These are phyloP conservation scores for Vigna reflexopilosa DNA, from an alignment of 306 rosid species.

Conservation along the genomic window DNA sequence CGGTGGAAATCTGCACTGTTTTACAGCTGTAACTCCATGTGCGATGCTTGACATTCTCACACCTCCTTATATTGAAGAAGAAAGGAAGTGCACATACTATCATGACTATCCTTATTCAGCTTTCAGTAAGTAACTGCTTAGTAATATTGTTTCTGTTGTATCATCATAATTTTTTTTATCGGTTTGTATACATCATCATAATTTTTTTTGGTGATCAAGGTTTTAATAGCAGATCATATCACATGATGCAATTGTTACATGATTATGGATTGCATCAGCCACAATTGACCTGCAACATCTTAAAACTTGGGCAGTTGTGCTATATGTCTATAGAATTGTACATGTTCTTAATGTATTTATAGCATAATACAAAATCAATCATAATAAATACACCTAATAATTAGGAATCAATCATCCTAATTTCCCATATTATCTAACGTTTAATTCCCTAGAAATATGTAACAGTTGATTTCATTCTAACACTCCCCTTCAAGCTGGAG, in stretches of 20 bases:
- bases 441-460: no score
- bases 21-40: conserved; percentile 88
- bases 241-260: not conserved
- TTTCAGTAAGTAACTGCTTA: conserved; percentile 63
- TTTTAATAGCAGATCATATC: not conserved
- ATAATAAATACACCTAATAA: no score
- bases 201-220: not conserved
- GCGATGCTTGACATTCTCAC: conserved; percentile 88
- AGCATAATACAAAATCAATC: no score
- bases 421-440: no score
- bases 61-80: conserved; percentile 80
- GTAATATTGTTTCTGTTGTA: not conserved
- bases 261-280: not conserved
- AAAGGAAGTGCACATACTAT: conserved; percentile 86
- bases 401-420: no score
- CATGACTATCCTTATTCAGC: conserved; percentile 78
- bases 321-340: not conserved
- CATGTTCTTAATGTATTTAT: no score
- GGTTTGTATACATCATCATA: conserved; percentile 1
- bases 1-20: conserved; percentile 92
- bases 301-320: not conserved
- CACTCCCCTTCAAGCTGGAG: no score
- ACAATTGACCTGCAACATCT: not conserved
- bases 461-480: no score
- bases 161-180: not conserved